Base-by-base conservation (phyloP, 1,284 basidiomycete genomes). In the Naganishia sp. region DNA sequence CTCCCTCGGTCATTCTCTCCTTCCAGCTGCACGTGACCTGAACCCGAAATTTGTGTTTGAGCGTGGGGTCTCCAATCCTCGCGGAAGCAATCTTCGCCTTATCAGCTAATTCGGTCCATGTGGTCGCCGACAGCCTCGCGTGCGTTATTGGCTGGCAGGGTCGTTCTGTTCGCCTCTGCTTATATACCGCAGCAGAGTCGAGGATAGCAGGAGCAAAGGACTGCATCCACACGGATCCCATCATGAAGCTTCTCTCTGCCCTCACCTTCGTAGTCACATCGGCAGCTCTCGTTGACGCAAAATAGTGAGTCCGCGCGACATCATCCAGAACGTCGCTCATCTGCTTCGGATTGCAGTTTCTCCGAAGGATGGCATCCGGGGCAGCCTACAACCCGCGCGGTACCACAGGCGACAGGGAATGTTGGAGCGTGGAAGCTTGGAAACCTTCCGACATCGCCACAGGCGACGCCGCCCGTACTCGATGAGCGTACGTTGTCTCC, bases 311-410 rank as follows among this genome's bases (percentile, higher is more conserved):
- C 7, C n/a, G 25, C n/a, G 9, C 16, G 6, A 31, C 16, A n/a
- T 31, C 28, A 13, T 16, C 21, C 6, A 1, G 21, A 15, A 36
- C 13, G 6, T 11, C 46, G 11, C 46, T n/a, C 21, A 28, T 36
- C 21, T 28, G n/a, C 25, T 18, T 13, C 48, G 13, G 3, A 49
- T 28, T 23, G 18, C 18, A 64, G 61, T 52, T 64, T 64, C 52
- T 57, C 55, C 25, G 45, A 57, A 45, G 55, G 55, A 23, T 64
- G 61, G 61, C 61, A 64, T 39, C 43, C 61, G 18, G 61, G 55
- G 15, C 55, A 57, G 31, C 44, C 43, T 16, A 48, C 45, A 11
- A 28, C 55, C 28, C 44, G 43, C 3, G 42, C 43, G 6, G 45
- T 11, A 46, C 42, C 61, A 15, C 52, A 55, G 55, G 15, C 50